Conservation (phyloP, 768 basidiomycete genomes). For the Boletus rubroflammeus region DNA sequence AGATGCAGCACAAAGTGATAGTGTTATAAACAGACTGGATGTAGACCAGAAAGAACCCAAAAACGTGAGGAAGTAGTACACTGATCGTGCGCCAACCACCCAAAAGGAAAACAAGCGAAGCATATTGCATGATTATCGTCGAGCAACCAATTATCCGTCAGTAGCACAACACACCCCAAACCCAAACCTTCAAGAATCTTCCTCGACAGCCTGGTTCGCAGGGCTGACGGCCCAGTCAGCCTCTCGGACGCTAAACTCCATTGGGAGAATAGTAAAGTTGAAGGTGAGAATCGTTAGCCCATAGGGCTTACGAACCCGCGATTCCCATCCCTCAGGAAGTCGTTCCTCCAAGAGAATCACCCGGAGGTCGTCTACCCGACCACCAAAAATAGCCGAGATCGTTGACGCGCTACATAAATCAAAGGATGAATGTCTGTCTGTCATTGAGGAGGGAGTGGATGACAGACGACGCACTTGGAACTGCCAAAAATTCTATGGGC, state of each 20-base stretch:
- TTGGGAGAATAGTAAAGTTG: constrained; percentile 34
- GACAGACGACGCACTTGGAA: constrained; percentile 49
- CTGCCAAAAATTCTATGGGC: constrained; percentile 63
- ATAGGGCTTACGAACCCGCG: constrained; percentile 46
- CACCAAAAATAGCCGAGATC: constrained; percentile 61
- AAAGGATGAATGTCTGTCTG: background rate
- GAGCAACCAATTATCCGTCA: background rate
- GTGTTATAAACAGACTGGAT: background rate
- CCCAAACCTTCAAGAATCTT: background rate
- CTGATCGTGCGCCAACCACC: background rate
- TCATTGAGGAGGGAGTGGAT: background rate
- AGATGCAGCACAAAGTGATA: background rate
- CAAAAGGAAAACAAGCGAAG: background rate
- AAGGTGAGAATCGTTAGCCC: constrained; percentile 60
- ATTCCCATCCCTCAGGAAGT: constrained; percentile 69
- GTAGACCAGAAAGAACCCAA: too few relatives aligned
- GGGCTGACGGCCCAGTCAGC: constrained; percentile 9
- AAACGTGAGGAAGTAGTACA: background rate
- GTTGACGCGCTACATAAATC: constrained; percentile 50
- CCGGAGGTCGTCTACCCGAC: constrained; percentile 51
- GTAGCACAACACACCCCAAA: background rate
- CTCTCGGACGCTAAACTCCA: constrained; percentile 17
- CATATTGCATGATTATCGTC: background rate
- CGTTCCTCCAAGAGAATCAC: constrained; percentile 64
- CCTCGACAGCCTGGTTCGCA: background rate